Evolutionary conservation across 805 yeast species (phyloP).

Genomic region (Lachancea thermotolerans): DNA sequence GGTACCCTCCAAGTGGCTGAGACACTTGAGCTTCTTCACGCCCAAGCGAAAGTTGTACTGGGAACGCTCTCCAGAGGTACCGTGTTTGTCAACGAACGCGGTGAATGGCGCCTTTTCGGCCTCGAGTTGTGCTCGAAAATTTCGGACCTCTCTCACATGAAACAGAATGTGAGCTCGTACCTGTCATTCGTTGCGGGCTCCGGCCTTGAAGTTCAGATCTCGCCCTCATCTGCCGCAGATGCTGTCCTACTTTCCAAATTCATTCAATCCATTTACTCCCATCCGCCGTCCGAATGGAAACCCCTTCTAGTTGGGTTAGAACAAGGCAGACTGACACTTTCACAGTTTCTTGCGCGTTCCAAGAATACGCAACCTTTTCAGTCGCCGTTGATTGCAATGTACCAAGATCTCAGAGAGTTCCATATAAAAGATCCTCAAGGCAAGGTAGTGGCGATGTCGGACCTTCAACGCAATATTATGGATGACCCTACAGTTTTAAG

Average conservation of each 20-base stretch:
- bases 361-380: constrained; percentile 31
- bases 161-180: neutral
- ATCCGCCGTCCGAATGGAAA: constrained; percentile 35
- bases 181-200: constrained; percentile 1
- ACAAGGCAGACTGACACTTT: constrained; percentile 23
- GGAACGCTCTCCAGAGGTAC: constrained; percentile 54
- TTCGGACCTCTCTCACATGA: constrained; percentile 37
- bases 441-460: constrained; percentile 36
- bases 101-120: constrained; percentile 84
- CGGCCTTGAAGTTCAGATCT: constrained; percentile 8
- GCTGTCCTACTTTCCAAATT: constrained; percentile 22
- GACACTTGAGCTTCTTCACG: constrained; percentile 23
- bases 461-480: constrained; percentile 29
- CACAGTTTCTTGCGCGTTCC: constrained; percentile 31
- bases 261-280: constrained; percentile 37
- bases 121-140: constrained; percentile 54
- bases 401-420: constrained; percentile 48
- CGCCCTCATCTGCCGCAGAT: constrained; percentile 20
- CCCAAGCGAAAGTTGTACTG: constrained; percentile 41
- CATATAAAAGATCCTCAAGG: constrained; percentile 47
- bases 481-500: constrained; percentile 33
- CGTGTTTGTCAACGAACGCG: constrained; percentile 57
- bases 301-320: constrained; percentile 11
- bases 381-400: constrained; percentile 42
- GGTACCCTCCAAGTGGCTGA: constrained; percentile 24